Base-by-base conservation (phyloP, 257 asterid species). In the Linderniella brevidens region DNA sequence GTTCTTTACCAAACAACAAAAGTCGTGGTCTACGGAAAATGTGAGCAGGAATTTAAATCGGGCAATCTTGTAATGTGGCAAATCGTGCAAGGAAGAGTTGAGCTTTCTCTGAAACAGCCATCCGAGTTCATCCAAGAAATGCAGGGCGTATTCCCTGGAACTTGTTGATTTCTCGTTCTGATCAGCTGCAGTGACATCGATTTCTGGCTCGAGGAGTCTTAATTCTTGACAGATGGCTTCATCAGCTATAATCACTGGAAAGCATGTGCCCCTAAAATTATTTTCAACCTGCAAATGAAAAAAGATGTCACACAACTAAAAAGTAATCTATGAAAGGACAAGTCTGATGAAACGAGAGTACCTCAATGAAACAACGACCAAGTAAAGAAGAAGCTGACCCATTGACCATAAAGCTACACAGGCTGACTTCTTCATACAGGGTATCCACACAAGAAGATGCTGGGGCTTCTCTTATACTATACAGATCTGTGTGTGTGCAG, bases 281-380 rank as follows among this genome's bases (percentile, higher is more conserved):
- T 78, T 79, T 56, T 80, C 95, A 29, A 74, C 86, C 96, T 80
- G 78, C 50, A 39, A 41, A 46, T 11, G 51, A 0, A 48, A 25
- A 55, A 52, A n/a, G 46, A 19, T 17, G 6, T 25, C 32, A 25
- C 6, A 25, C 32, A 25, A 25, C 32, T 6, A 25, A 6, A 25
- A 25, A 25, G 32, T 25, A 25, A 6, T 25, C 32, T 2, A 25
- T 25, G 32, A 25, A 25, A 25, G 3, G 32, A 25, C 32, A 2
- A 25, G 32, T 2, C 32, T 25, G 32, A 25, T 25, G 32, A 25
- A 25, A 25, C 6, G 32, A 25, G 32, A 25, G 19, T 64, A 85
- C 93, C 96, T 85, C 96, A 47, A 85, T 72, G 74, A 71, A 85
- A 69, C 80, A 73, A 43, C 96, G 96, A n/a, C 96, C 87, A 8